Evolutionary conservation across 208 protist species (phyloP).

Genomic region (Trypanosoma melophagium): DNA sequence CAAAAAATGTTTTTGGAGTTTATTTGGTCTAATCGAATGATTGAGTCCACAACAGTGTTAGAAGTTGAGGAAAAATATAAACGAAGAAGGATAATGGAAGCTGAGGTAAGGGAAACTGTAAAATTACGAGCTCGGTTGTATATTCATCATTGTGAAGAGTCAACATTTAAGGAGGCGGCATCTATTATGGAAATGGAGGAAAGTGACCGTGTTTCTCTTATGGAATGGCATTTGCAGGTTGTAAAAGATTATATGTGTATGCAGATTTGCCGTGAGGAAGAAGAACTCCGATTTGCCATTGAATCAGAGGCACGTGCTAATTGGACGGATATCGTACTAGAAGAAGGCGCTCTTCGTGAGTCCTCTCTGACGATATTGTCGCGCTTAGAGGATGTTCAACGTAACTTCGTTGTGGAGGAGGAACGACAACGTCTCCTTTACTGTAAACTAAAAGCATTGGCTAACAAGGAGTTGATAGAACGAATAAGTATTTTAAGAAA

Average conservation of each 20-base stretch:
- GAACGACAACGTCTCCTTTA: slow-evolving; percentile 1
- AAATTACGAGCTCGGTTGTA: neutral
- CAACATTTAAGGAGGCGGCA: neutral
- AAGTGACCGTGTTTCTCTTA: slow-evolving; percentile 1
- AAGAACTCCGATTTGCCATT: slow-evolving; percentile 14
- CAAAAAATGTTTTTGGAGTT: slow-evolving; percentile 29
- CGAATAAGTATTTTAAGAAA: neutral
- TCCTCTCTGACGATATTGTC: neutral
- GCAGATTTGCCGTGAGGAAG: slow-evolving; percentile 19
- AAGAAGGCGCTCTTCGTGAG: slow-evolving; percentile 8
- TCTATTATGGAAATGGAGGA: slow-evolving; percentile 26
- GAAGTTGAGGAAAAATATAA: slow-evolving; percentile 23
- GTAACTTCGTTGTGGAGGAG: slow-evolving; percentile 6
- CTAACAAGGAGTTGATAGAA: slow-evolving; percentile 1
- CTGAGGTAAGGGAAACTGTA: slow-evolving; percentile 20
- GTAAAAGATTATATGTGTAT: neutral
- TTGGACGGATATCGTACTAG: slow-evolving; percentile 22
- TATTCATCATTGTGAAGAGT: neutral
- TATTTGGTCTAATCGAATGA: slow-evolving; percentile 22
- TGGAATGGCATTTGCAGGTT: neutral
- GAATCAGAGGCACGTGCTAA: slow-evolving; percentile 23
- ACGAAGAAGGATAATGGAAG: slow-evolving; percentile 25
- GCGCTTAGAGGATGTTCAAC: neutral
- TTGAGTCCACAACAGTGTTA: slow-evolving; percentile 22
- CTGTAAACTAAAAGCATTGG: neutral